phyloP scores from a whole-genome alignment of 306 rosid genomes.

The Quercus gilva region DNA sequence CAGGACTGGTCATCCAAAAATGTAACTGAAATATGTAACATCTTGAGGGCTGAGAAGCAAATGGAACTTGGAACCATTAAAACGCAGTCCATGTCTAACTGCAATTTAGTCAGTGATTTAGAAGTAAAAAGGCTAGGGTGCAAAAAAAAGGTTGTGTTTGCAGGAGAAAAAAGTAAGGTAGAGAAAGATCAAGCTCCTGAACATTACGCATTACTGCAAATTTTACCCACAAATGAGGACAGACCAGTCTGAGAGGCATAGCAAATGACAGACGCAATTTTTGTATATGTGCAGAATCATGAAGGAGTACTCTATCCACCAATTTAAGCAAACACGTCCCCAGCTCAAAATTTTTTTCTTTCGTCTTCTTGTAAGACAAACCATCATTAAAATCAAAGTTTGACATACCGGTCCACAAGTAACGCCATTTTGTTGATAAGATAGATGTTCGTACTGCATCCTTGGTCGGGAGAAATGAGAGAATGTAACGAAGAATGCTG shows the following conservation, averaged over 20 bases:
- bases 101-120: neutral
- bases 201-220: slow-evolving; percentile 7
- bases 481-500: slow-evolving; percentile 19
- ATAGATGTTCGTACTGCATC: slow-evolving; percentile 13
- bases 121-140: neutral
- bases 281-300: neutral
- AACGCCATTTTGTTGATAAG: slow-evolving; percentile 18
- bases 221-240: neutral
- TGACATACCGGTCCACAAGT: slow-evolving; percentile 16
- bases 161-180: too few relatives aligned
- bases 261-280: neutral
- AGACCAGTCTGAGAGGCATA: neutral
- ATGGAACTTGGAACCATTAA: neutral
- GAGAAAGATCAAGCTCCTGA: slow-evolving; percentile 1
- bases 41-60: slow-evolving; percentile 5
- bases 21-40: neutral
- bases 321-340: neutral
- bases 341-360: neutral
- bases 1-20: slow-evolving; percentile 12
- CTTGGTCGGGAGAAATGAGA: slow-evolving; percentile 13
- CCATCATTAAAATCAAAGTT: neutral
- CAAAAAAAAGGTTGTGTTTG: neutral
- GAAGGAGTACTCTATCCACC: slow-evolving; percentile 5
- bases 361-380: neutral
- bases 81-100: neutral